Percentiles rank a stretch among this genome's conserved stretches.
Evolutionary conservation across 371 early-diverging fungal species (phyloP).

Genomic region (Rhizomucor miehei): DNA sequence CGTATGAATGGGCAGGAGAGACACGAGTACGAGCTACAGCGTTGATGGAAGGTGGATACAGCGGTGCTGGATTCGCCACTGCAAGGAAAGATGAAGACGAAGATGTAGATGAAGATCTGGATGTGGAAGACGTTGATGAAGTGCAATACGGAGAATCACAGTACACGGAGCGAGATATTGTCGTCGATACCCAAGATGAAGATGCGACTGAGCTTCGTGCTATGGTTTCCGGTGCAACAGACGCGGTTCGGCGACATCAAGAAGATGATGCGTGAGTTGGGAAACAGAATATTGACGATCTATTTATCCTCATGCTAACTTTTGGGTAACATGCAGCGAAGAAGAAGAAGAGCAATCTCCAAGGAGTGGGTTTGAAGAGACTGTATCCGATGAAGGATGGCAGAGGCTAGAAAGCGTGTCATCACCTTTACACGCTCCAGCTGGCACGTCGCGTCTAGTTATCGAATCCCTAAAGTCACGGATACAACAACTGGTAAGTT

Average conservation of each 20-base stretch:
- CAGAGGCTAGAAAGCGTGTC: slow-evolving; percentile 3
- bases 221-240: slow-evolving; percentile 35
- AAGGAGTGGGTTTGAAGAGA: slow-evolving; percentile 38
- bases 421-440: neutral
- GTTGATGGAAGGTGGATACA: slow-evolving; percentile 79
- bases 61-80: slow-evolving; percentile 57
- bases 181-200: slow-evolving; percentile 45
- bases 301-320: no score
- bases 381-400: slow-evolving; percentile 33
- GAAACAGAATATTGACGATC: no score
- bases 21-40: slow-evolving; percentile 79
- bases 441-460: slow-evolving; percentile 56
- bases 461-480: slow-evolving; percentile 77
- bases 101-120: slow-evolving; percentile 78
- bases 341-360: slow-evolving; percentile 2
- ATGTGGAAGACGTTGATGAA: slow-evolving; percentile 78
- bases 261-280: no score
- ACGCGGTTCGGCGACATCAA: slow-evolving; percentile 1
- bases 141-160: slow-evolving; percentile 71
- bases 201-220: slow-evolving; percentile 47
- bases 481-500: slow-evolving; percentile 58
- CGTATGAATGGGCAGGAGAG: slow-evolving; percentile 85
- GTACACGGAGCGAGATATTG: slow-evolving; percentile 66
- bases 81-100: slow-evolving; percentile 59
- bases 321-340: slow-evolving; percentile 9